Evolutionary conservation across 1,139 yeast species (phyloP).

Genomic region (Pichia terricola): DNA sequence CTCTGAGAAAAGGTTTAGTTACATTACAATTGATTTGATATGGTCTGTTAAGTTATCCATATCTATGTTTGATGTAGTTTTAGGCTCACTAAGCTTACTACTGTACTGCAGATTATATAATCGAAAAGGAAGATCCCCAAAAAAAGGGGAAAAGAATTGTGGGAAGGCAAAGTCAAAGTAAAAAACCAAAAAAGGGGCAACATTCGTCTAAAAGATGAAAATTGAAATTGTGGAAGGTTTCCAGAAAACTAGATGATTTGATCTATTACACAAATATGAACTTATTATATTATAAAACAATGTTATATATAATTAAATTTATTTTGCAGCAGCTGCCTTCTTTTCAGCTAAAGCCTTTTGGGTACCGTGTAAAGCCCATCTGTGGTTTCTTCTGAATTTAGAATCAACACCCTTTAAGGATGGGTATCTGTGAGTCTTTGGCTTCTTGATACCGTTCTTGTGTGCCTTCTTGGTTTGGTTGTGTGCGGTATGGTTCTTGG

Average conservation of each 20-base stretch:
- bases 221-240: background rate
- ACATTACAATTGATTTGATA: too few relatives aligned
- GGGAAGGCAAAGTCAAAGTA: too few relatives aligned
- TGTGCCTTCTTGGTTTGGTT: constrained; percentile 99
- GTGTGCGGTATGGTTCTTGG: constrained; percentile 99
- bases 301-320: constrained; percentile 6
- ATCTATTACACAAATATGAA: background rate
- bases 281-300: background rate
- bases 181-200: too few relatives aligned
- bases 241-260: background rate
- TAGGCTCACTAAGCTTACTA: too few relatives aligned
- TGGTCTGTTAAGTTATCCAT: too few relatives aligned
- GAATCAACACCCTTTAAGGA: constrained; percentile 98
- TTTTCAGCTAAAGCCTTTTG: constrained; percentile 80
- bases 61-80: too few relatives aligned
- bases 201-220: too few relatives aligned
- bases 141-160: too few relatives aligned
- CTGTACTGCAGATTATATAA: too few relatives aligned
- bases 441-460: constrained; percentile 99
- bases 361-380: constrained; percentile 97
- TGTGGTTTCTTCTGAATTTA: constrained; percentile 99
- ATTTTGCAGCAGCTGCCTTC: constrained; percentile 15
- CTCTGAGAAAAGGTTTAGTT: too few relatives aligned
- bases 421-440: constrained; percentile 95
- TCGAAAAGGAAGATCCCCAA: too few relatives aligned